Evolutionary conservation across 306 rosid genomes (phyloP).

Genomic region (Ziziphus jujuba): DNA sequence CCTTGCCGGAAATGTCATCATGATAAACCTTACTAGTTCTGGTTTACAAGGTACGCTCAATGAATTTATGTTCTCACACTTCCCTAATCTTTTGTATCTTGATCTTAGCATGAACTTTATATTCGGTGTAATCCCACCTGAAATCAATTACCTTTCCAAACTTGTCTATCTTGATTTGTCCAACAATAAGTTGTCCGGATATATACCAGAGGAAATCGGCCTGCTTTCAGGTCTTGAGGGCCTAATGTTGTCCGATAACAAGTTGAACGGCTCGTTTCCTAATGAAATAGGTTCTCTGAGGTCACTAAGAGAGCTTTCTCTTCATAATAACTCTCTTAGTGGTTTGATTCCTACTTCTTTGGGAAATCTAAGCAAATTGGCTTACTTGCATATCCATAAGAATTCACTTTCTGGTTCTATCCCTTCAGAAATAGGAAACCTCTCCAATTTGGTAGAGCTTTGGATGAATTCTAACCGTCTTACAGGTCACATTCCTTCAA

Average conservation of each 20-base stretch:
- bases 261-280: slow-evolving; percentile 7
- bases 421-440: slow-evolving; percentile 12
- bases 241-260: not conserved
- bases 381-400: not conserved
- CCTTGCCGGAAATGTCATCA: slow-evolving; percentile 18
- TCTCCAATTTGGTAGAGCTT: slow-evolving; percentile 17
- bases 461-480: not conserved
- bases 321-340: not conserved
- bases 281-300: not conserved
- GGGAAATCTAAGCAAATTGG: slow-evolving; percentile 12
- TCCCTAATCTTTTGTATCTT: slow-evolving; percentile 26
- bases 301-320: not conserved
- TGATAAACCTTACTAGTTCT: slow-evolving; percentile 19
- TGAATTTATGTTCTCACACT: slow-evolving; percentile 26
- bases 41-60: slow-evolving; percentile 38
- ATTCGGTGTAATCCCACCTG: slow-evolving; percentile 29
- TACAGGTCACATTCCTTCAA: slow-evolving; percentile 2
- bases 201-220: slow-evolving; percentile 18
- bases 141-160: slow-evolving; percentile 23
- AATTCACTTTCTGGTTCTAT: slow-evolving; percentile 7
- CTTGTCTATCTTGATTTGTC: slow-evolving; percentile 39
- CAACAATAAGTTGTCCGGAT: slow-evolving; percentile 17
- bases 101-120: slow-evolving; percentile 31
- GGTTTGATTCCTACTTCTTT: slow-evolving; percentile 23
- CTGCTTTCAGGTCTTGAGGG: slow-evolving; percentile 9